Evolutionary conservation across 176 grass and related monocot genomes (phyloP), one percentile per base, ranked within the genome.

Genomic region (Chrysopogon serrulatus): DNA sequence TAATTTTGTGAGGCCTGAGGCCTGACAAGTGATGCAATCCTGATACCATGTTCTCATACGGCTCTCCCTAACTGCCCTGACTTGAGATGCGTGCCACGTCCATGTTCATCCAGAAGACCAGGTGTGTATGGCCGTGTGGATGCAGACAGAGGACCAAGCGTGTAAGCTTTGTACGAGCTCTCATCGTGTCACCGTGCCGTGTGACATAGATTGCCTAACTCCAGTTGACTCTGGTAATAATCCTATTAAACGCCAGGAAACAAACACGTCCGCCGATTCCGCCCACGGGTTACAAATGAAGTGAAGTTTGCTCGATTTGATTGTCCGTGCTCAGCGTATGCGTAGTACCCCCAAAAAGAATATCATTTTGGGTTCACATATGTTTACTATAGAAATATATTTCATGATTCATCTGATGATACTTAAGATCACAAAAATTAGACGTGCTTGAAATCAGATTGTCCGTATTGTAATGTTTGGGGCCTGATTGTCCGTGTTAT

Each of bases 41-140:
- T 51, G 18, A 34, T 69, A 8, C 10, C 59, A 66, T 31, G 2
- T 75, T 74, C 23, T 76, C 37, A 84, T 59, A 28, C 48, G 10
- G 15, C 37, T 40, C 17, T n/a, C 36, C 33, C 30, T 32, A 44
- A 65, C 13, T 35, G 43, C 57, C 23, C 40, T 44, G 70, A 73
- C 61, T 89, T 86, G 64, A 64, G 72, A 77, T 77, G 88, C 64
- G 72, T 90, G 72, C 57, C 71, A 49, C 10, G 18, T 35, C 27
- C 62, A 39, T 36, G 18, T 23, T 17, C 24, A 34, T 19, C 68
- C 4, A 23, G 71, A 85, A 18, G 24, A 21, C 14, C 33, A 82
- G 42, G 21, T 79, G 10, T 82, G 10, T 48, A 32, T 61, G 69
- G 39, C 10, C 40, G 47, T 35, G n/a, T 77, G 24, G 33, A 54